Base-by-base conservation (phyloP, 805 yeast genomes). In the Candida arabinofermentans region DNA sequence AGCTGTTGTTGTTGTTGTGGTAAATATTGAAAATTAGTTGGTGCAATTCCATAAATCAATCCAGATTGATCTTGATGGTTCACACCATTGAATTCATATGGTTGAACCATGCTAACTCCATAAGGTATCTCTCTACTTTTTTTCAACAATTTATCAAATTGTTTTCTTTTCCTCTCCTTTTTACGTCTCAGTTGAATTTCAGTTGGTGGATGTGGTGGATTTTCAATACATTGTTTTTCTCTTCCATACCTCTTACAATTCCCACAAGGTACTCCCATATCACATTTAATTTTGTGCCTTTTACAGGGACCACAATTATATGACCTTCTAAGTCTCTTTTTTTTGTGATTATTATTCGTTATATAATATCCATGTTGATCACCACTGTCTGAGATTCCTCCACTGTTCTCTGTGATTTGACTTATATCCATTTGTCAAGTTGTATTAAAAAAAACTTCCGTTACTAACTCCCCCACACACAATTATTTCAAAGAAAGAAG, bases 221-320 rank as follows among this genome's bases (percentile, higher is more conserved):
- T 27, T 8, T 30, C 17, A 3, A 36, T 10, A 41, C 58, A 54
- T 8, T 43, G 33, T 2, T 40, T 27, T 13, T 35, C 35, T 27
- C 54, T 33, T 14, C 41, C 41, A 26, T 49, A 51, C 19, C 36
- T 23, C 18, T 36, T 33, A 36, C 44, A 36, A 29, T 31, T 36
- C 8, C 36, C 24, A 24, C 40, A 30, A 6, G 44, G 44, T 18
- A 37, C 13, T 3, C 61, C 51, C 42, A 72, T 65, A 47, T 76
- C 78, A 57, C 81, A 76, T 50, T 73, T 74, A 51, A 74, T 72
- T 54, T 76, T 75, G 42, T 71, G 69, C n/a, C 62, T 55, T 48
- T 73, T 73, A 48, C 81, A 76, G 2, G 77, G 79, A 1, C 79
- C 81, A 54, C 81, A 76, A 41, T 71, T 70, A 51, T 75, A 75